These are phyloP conservation scores for Scopulariopsis brevicaulis DNA, from an alignment of 2,329 filamentous ascomycete genomes.

Conservation along the genomic window DNA sequence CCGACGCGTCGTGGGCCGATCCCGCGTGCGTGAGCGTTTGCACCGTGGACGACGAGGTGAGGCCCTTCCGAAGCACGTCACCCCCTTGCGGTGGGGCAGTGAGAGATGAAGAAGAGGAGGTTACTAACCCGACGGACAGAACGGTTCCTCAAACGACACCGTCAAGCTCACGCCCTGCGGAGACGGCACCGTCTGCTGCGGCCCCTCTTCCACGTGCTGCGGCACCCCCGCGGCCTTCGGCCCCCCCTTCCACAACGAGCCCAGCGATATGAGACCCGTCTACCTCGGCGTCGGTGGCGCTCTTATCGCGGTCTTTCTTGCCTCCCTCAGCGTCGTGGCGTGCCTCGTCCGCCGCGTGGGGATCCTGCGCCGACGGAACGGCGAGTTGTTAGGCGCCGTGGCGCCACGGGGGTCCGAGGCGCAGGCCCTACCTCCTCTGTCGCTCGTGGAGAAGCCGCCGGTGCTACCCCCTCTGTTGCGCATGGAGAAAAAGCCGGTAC, in stretches of 20 bases:
- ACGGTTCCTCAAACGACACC: constrained; percentile 14
- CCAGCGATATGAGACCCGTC: constrained; percentile 5
- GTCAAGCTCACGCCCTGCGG: constrained; percentile 16
- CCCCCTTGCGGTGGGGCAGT: not conserved
- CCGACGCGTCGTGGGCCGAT: constrained; percentile 17
- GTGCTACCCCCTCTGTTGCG: too few relatives aligned
- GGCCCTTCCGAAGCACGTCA: not conserved
- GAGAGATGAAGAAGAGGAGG: constrained; percentile 3
- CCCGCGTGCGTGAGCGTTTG: constrained; percentile 18
- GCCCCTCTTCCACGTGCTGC: constrained; percentile 15
- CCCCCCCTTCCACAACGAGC: constrained; percentile 12
- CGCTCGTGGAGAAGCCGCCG: too few relatives aligned
- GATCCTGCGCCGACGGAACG: constrained; percentile 7
- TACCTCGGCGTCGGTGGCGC: constrained; percentile 14
- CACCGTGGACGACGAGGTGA: constrained; percentile 8
- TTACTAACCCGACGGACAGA: constrained; percentile 4
- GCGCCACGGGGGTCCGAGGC: not conserved
- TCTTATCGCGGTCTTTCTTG: constrained; percentile 10
- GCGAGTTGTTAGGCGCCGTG: not conserved
- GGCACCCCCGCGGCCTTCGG: constrained; percentile 12
- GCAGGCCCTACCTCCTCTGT: too few relatives aligned
- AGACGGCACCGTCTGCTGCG: constrained; percentile 20
- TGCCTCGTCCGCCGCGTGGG: constrained; percentile 13
- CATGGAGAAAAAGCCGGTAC: too few relatives aligned
- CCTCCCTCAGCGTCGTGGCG: constrained; percentile 6